phyloP scores from a whole-genome alignment of 257 asterid species.

The Nicotiana paniculata region DNA sequence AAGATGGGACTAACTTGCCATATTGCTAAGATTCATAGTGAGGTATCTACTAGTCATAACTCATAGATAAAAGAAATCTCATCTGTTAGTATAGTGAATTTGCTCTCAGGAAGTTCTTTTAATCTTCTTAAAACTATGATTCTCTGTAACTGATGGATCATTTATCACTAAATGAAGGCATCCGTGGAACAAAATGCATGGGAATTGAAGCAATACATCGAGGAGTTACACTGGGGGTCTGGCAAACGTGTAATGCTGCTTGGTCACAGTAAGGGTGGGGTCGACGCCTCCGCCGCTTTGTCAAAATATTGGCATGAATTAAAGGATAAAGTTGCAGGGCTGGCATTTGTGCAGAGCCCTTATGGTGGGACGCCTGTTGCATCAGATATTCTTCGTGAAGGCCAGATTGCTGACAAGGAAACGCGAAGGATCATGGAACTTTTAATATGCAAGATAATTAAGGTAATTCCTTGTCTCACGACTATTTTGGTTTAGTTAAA shows the following conservation, averaged over 20 bases:
- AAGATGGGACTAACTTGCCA: slow-evolving; percentile 94
- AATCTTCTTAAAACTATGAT: slow-evolving; percentile 5
- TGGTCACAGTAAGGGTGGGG: slow-evolving; percentile 97
- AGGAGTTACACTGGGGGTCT: slow-evolving; percentile 93
- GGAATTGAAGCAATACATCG: slow-evolving; percentile 87
- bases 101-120: background rate
- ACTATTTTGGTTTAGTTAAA: background rate
- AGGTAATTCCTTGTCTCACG: slow-evolving; percentile 40
- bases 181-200: slow-evolving; percentile 89
- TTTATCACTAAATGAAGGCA: slow-evolving; percentile 36
- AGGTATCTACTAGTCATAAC: slow-evolving; percentile 34
- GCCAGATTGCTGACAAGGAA: slow-evolving; percentile 84
- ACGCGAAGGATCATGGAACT: slow-evolving; percentile 81
- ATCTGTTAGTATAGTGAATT: background rate
- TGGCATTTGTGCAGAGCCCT: slow-evolving; percentile 93
- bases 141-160: background rate
- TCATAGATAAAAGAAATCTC: background rate
- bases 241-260: slow-evolving; percentile 86
- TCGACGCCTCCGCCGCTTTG: slow-evolving; percentile 95
- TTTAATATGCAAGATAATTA: slow-evolving; percentile 68
- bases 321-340: slow-evolving; percentile 75
- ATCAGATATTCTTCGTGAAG: slow-evolving; percentile 92
- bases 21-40: slow-evolving; percentile 89
- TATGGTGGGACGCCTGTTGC: slow-evolving; percentile 89
- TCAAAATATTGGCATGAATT: slow-evolving; percentile 64